Conservation (phyloP, 306 rosid genomes). For the Quercus berberidifolia region DNA sequence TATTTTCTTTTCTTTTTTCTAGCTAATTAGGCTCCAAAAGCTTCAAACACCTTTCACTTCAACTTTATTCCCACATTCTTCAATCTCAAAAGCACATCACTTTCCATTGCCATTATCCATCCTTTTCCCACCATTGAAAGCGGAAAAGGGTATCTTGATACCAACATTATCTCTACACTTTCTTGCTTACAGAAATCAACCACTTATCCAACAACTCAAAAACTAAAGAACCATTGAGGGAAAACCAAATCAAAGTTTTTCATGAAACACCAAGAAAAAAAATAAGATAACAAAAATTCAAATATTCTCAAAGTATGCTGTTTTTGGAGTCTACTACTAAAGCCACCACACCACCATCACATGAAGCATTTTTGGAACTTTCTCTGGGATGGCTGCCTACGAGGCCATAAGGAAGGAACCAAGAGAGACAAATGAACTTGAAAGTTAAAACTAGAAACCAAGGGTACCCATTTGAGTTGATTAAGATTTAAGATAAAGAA, state of each 20-base stretch:
- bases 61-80: not conserved
- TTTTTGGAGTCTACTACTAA: slow-evolving; percentile 5
- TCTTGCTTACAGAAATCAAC: slow-evolving; percentile 23
- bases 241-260: not conserved
- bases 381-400: slow-evolving; percentile 5
- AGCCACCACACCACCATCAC: slow-evolving; percentile 5
- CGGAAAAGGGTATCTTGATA: slow-evolving; percentile 4
- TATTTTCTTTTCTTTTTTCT: not conserved
- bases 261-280: not conserved
- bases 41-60: slow-evolving; percentile 3
- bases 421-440: slow-evolving; percentile 18
- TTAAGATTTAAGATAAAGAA: not conserved
- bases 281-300: not conserved
- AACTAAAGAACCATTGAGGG: not conserved
- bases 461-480: not conserved
- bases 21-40: slow-evolving; percentile 12
- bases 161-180: slow-evolving; percentile 9
- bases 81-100: slow-evolving; percentile 25
- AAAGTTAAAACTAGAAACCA: slow-evolving; percentile 18
- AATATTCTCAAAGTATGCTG: slow-evolving; percentile 10
- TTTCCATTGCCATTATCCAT: slow-evolving; percentile 16
- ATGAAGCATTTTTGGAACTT: slow-evolving; percentile 23
- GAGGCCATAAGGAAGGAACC: slow-evolving; percentile 2
- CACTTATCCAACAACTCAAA: not conserved
- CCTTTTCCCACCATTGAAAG: slow-evolving; percentile 25